Conservation (phyloP, 495 filamentous ascomycete species). For the Podospora pseudocomata region DNA sequence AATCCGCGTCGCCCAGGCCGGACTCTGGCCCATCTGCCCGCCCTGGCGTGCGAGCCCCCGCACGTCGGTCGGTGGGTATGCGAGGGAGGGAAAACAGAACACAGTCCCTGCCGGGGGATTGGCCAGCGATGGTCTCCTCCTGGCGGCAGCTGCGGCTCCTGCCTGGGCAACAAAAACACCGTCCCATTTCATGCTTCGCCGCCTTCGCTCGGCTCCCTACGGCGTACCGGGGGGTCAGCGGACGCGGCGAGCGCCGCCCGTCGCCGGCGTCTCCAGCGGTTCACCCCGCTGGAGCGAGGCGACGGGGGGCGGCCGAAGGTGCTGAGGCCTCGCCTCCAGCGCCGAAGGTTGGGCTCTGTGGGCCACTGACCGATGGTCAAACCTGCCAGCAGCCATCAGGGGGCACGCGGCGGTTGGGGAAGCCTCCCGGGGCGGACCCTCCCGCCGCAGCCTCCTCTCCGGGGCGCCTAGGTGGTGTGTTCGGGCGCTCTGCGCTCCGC, state of each 20-base stretch:
- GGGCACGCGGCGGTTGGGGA: constrained; percentile 41
- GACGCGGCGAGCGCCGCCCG: constrained; percentile 13
- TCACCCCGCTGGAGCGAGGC: neutral
- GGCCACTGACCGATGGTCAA: constrained; percentile 48
- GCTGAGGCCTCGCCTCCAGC: neutral
- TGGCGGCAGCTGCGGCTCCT: constrained; percentile 12
- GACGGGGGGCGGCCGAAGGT: neutral
- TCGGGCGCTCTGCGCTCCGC: neutral
- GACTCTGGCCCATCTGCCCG: constrained; percentile 4
- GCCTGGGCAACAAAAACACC: neutral
- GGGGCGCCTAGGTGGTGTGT: constrained; percentile 9
- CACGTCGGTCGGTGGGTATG: constrained; percentile 16
- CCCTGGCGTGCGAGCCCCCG: constrained; percentile 10
- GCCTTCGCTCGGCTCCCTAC: constrained; percentile 18
- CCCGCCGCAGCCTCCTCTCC: constrained; percentile 11
- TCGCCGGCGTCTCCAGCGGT: constrained; percentile 7
- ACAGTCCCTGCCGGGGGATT: constrained; percentile 10
- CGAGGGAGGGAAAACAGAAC: constrained; percentile 4
- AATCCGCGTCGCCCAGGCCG: constrained; percentile 16
- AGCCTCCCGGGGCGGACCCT: constrained; percentile 17
- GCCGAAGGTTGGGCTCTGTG: constrained; percentile 46
- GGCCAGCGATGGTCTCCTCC: constrained; percentile 12
- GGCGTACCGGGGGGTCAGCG: constrained; percentile 14
- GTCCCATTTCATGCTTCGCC: constrained; percentile 16
- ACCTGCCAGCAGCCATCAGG: constrained; percentile 40